phyloP scores from a whole-genome alignment of 805 yeast species.

The Lipomyces spencermartinsiae region DNA sequence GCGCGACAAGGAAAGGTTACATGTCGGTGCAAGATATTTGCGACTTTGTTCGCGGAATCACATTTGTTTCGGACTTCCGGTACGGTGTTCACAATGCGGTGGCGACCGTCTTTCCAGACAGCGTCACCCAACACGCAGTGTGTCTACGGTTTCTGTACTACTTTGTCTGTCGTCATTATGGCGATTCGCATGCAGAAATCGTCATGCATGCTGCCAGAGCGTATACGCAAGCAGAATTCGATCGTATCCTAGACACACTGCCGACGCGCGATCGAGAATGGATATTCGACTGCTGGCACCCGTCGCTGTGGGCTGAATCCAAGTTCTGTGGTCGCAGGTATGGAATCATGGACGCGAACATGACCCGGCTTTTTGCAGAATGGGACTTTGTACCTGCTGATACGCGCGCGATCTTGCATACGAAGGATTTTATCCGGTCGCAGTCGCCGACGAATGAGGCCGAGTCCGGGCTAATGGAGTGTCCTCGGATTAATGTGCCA shows the following conservation, averaged over 20 bases:
- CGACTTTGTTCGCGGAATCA: conserved; percentile 16
- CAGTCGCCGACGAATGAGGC: too few species aligned
- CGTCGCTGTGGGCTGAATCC: conserved; percentile 26
- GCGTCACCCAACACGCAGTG: conserved; percentile 15
- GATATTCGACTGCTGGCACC: conserved; percentile 19
- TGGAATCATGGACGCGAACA: conserved; percentile 23
- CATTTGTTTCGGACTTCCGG: conserved; percentile 22
- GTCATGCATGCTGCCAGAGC: conserved; percentile 22
- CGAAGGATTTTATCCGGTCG: too few species aligned
- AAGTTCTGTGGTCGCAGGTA: conserved; percentile 21
- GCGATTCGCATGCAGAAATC: conserved; percentile 14
- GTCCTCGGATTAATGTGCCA: conserved; percentile 23
- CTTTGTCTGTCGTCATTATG: conserved; percentile 8
- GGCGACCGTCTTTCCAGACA: conserved; percentile 24
- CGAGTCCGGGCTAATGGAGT: neutral
- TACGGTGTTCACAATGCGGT: conserved; percentile 13
- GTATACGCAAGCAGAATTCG: conserved; percentile 17
- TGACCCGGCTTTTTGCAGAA: conserved; percentile 17
- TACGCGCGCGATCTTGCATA: too few species aligned
- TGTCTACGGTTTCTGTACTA: conserved; percentile 23
- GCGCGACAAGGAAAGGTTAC: conserved; percentile 1
- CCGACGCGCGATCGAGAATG: conserved; percentile 16
- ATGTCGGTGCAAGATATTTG: conserved; percentile 17
- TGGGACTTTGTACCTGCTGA: conserved; percentile 13
- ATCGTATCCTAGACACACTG: conserved; percentile 7